These are phyloP conservation scores for Torrubiellomyces zombiae DNA, from an alignment of 2,329 filamentous ascomycete species.

Conservation along the genomic window DNA sequence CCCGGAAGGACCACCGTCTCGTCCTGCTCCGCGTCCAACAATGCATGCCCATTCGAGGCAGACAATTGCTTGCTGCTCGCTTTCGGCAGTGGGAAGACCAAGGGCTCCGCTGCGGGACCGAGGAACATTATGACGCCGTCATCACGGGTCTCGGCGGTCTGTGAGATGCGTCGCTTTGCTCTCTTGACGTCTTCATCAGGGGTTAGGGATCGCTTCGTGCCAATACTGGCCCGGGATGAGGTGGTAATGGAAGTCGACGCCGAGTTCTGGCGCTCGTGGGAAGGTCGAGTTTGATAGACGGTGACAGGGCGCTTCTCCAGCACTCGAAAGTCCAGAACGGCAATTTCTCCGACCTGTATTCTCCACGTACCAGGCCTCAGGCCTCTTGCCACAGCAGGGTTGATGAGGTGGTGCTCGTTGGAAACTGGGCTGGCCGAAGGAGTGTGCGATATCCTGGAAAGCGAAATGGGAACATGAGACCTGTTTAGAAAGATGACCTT, in stretches of 20 bases:
- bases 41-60: conserved; percentile 27
- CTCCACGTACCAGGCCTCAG: conserved; percentile 40
- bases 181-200: conserved; percentile 26
- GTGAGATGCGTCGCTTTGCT: conserved; percentile 25
- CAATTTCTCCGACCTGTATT: conserved; percentile 30
- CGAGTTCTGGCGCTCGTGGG: conserved; percentile 12
- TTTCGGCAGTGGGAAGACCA: conserved; percentile 35
- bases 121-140: conserved; percentile 40
- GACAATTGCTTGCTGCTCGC: conserved; percentile 30
- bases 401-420: conserved; percentile 26
- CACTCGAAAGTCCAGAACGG: conserved; percentile 40
- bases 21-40: conserved; percentile 32
- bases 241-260: conserved; percentile 14
- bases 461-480: conserved; percentile 34
- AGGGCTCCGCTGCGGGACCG: conserved; percentile 28
- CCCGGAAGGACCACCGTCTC: conserved; percentile 32
- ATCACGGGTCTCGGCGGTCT: conserved; percentile 15
- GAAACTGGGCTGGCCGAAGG: conserved; percentile 20
- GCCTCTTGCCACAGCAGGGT: conserved; percentile 26
- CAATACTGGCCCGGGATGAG: too few species aligned
- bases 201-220: conserved; percentile 32
- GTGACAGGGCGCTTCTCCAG: conserved; percentile 34
- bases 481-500: conserved; percentile 39
- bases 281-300: conserved; percentile 17
- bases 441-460: conserved; percentile 27